Evolutionary conservation across 441 rosid species (phyloP), one percentile per base, ranked within the genome.

Genomic region (Daphne laureola): DNA sequence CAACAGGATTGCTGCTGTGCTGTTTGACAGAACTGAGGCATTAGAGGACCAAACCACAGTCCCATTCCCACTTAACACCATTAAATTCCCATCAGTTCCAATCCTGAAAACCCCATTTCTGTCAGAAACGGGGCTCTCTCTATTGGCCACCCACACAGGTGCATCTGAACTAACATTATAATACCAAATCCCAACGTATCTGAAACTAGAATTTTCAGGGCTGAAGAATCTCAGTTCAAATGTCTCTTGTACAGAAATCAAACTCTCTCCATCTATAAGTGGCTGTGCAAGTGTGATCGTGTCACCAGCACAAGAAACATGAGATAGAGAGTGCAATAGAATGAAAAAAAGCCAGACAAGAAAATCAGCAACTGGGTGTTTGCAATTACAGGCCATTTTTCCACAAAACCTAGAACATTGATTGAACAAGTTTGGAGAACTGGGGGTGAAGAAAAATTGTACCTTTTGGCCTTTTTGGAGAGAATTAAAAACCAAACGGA

Each of bases 151-250:
- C 95, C 97, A 89, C 0, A 89, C 75, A 3, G 78, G 67, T 12
- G 88, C 27, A 62, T 51, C 57, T 12, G 57, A 73, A 0, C 77
- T 66, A 36, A 86, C 66, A 53, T 70, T 58, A 12, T 72, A 66
- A 51, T 85, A 85, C 92, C 91, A 71, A 18, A 88, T 78, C 21
- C 96, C 96, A 14, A 85, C 63, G 44, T 78, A 85, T 55, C 79
- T 68, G 17, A 13, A 27, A 0, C 61, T 58, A 0, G 81, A 75
- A 21, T 45, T 42, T 14, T 40, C 74, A 0, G 78, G 75, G 50
- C 75, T 76, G 54, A 81, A 81, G 78, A 78, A 78, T 1, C 90
- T 92, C 14, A 86, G 74, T 52, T 70, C 80, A 63, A 89, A 89
- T 15, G 25, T 54, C 26, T 75, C 68, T 3, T 6, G 48, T 3